phyloP scores from a whole-genome alignment of 2,329 filamentous ascomycete genomes.

The Claviceps purpurea region DNA sequence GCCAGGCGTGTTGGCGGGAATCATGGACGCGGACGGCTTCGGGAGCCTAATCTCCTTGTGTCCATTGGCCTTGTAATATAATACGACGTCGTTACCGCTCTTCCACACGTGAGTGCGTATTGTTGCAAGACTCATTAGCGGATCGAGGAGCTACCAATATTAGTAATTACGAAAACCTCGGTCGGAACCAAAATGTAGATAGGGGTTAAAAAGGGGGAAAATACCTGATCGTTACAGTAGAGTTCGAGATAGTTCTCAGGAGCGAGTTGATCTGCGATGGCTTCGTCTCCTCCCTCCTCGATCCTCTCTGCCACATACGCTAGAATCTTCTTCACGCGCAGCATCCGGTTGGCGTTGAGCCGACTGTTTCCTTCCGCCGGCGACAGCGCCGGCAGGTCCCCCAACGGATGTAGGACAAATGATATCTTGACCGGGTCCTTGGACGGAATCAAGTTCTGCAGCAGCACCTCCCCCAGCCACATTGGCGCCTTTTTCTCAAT shows the following conservation, averaged over 20 bases:
- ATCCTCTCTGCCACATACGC: constrained; percentile 87
- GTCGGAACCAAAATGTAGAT: too few species aligned
- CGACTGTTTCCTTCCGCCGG: constrained; percentile 72
- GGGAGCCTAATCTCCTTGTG: constrained; percentile 43
- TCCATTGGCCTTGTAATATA: constrained; percentile 90
- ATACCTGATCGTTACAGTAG: constrained; percentile 84
- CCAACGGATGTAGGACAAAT: constrained; percentile 74
- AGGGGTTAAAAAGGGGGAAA: constrained; percentile 5
- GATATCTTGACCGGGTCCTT: constrained; percentile 97
- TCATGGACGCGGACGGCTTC: constrained; percentile 5
- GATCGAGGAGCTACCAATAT: constrained; percentile 45
- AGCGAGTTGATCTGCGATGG: constrained; percentile 47
- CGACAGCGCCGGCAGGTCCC: constrained; percentile 60
- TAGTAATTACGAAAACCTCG: too few species aligned
- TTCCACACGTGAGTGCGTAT: constrained; percentile 90
- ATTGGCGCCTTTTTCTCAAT: constrained; percentile 79
- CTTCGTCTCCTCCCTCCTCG: constrained; percentile 51
- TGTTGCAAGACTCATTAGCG: constrained; percentile 85
- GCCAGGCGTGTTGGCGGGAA: constrained; percentile 11
- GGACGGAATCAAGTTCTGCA: constrained; percentile 65
- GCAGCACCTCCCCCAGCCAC: constrained; percentile 82
- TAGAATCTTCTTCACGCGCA: constrained; percentile 87
- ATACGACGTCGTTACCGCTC: constrained; percentile 78
- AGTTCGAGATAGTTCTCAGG: constrained; percentile 92
- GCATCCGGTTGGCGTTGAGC: constrained; percentile 92